phyloP scores from a whole-genome alignment of 176 grass and related monocot genomes.

The Paspalum vaginatum region DNA sequence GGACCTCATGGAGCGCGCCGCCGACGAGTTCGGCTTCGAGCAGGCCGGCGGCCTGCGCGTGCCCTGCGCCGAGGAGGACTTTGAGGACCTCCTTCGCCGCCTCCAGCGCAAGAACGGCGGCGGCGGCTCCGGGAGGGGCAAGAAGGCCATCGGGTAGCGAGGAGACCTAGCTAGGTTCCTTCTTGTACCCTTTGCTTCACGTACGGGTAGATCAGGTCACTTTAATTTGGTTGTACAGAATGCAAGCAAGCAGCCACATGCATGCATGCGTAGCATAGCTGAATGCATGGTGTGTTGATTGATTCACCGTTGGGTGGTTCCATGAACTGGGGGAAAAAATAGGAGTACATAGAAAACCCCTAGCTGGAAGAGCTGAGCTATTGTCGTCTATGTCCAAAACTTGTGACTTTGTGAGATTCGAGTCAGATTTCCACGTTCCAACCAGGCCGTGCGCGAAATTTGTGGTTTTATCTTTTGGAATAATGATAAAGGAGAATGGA shows the following conservation, averaged over 20 bases:
- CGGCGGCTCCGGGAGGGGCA: conserved; percentile 23
- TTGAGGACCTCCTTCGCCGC: conserved; percentile 43
- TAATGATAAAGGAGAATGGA: neutral
- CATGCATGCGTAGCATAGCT: conserved; percentile 18
- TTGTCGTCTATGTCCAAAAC: neutral
- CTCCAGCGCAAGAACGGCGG: conserved; percentile 29
- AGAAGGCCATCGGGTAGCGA: conserved; percentile 26
- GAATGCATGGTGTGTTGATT: conserved; percentile 41
- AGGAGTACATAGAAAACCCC: neutral
- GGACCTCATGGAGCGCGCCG: conserved; percentile 61
- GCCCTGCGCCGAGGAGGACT: conserved; percentile 60
- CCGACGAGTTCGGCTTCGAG: conserved; percentile 77
- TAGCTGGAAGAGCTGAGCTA: neutral
- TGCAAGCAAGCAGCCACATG: conserved; percentile 40
- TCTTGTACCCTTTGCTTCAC: neutral
- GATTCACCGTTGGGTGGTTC: neutral
- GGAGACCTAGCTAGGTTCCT: conserved; percentile 12
- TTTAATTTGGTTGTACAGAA: neutral
- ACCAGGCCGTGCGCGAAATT: neutral
- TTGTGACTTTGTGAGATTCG: neutral
- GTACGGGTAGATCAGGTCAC: neutral
- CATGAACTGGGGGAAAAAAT: conserved; percentile 13
- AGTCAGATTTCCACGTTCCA: neutral
- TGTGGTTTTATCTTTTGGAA: neutral
- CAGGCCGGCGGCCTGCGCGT: conserved; percentile 57